Conservation (phyloP, 1,284 basidiomycete genomes). For the Blastosporella zonata region DNA sequence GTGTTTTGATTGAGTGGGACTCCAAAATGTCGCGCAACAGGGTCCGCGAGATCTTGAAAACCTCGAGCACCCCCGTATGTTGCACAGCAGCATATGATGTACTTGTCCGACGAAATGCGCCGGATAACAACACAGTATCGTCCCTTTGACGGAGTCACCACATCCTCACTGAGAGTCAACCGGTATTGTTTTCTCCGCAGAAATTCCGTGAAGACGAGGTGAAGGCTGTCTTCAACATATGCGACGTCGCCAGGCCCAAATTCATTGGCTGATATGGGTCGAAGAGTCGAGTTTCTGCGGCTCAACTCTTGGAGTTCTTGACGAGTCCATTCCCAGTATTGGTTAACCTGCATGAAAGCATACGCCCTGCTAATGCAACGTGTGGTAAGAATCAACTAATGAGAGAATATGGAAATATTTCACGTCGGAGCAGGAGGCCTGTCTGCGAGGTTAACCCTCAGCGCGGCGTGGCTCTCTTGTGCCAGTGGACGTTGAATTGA, state of each 20-base stretch:
- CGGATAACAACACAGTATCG: slow-evolving; percentile 31
- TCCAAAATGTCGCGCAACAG: slow-evolving; percentile 26
- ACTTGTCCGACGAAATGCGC: slow-evolving; percentile 21
- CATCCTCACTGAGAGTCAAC: slow-evolving; percentile 19
- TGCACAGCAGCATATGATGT: slow-evolving; percentile 31
- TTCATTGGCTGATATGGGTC: background rate
- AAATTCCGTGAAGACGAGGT: slow-evolving; percentile 22
- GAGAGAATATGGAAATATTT: background rate
- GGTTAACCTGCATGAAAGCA: slow-evolving; percentile 19
- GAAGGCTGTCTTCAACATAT: slow-evolving; percentile 22
- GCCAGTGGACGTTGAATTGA: too few species aligned
- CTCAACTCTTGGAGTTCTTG: slow-evolving; percentile 9
- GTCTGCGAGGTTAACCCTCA: too few species aligned
- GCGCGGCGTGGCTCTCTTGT: too few species aligned
- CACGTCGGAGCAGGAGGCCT: background rate
- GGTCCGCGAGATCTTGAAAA: slow-evolving; percentile 19
- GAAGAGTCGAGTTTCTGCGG: background rate
- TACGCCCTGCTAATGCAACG: background rate
- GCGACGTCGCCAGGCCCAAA: slow-evolving; percentile 32
- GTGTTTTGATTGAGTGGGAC: slow-evolving; percentile 26
- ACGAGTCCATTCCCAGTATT: slow-evolving; percentile 21
- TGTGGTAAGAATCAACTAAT: background rate
- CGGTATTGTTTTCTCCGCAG: slow-evolving; percentile 22
- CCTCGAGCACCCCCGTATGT: slow-evolving; percentile 26
- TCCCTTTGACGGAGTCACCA: slow-evolving; percentile 10